These are phyloP conservation scores for Hermanozyma aechmeae DNA, from an alignment of 805 yeast genomes.

Conservation along the genomic window DNA sequence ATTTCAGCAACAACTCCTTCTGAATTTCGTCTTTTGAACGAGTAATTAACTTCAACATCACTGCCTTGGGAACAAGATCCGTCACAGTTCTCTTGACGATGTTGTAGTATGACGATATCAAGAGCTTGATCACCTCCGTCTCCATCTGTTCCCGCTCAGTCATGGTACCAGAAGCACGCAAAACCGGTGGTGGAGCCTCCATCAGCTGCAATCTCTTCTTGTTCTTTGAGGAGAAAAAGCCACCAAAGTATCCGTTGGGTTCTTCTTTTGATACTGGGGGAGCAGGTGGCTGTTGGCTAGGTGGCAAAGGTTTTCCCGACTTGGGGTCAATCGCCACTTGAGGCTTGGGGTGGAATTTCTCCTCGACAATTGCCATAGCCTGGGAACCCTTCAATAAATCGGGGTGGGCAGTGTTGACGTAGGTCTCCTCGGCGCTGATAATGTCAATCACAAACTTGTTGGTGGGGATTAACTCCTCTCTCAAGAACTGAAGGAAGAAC, in stretches of 20 bases:
- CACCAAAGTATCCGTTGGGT: slow-evolving; percentile 83
- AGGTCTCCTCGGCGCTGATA: slow-evolving; percentile 80
- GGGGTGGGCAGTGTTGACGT: slow-evolving; percentile 96
- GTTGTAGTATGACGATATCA: slow-evolving; percentile 82
- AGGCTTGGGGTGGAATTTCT: slow-evolving; percentile 67
- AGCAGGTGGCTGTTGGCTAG: slow-evolving; percentile 24
- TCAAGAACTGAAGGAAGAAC: slow-evolving; percentile 68
- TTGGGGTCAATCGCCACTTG: slow-evolving; percentile 80
- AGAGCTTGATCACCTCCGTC: slow-evolving; percentile 90
- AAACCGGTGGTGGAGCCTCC: slow-evolving; percentile 96
- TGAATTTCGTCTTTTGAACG: slow-evolving; percentile 83
- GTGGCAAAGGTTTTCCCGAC: slow-evolving; percentile 73
- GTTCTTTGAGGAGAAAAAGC: slow-evolving; percentile 85
- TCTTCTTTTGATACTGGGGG: slow-evolving; percentile 26
- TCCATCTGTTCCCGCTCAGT: slow-evolving; percentile 94
- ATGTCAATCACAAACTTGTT: slow-evolving; percentile 77
- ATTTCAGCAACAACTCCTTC: slow-evolving; percentile 76
- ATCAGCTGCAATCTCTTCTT: slow-evolving; percentile 89
- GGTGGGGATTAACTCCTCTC: slow-evolving; percentile 77
- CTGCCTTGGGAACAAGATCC: slow-evolving; percentile 90
- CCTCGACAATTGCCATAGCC: slow-evolving; percentile 90
- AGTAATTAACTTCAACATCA: slow-evolving; percentile 85
- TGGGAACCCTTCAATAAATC: slow-evolving; percentile 91
- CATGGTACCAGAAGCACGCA: slow-evolving; percentile 87
- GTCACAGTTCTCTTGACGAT: slow-evolving; percentile 91